These are phyloP conservation scores for Sarocladiaceae sp. DNA, from an alignment of 2,329 filamentous ascomycete species.

Conservation along the genomic window DNA sequence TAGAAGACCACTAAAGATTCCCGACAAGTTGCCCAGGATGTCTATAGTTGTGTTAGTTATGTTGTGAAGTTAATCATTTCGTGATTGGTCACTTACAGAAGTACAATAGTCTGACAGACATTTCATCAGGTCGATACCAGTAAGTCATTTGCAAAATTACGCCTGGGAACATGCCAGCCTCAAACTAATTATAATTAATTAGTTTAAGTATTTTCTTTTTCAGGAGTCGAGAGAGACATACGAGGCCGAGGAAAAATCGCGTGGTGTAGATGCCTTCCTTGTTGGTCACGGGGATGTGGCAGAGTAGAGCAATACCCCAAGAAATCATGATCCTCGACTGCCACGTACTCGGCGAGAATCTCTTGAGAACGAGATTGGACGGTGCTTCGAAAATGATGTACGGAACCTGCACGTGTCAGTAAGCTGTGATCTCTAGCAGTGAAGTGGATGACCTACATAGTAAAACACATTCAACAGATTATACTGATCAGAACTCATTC, in stretches of 20 bases:
- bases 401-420: slow-evolving; percentile 23
- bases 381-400: slow-evolving; percentile 35
- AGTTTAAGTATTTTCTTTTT: not conserved
- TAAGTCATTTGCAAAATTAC: slow-evolving; percentile 40
- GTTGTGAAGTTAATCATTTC: not conserved
- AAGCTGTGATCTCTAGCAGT: not conserved
- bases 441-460: slow-evolving; percentile 23
- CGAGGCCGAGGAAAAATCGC: slow-evolving; percentile 30
- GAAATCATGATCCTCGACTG: slow-evolving; percentile 36
- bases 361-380: slow-evolving; percentile 35
- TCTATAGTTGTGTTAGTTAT: slow-evolving; percentile 17
- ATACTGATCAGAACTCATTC: slow-evolving; percentile 35
- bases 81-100: slow-evolving; percentile 30
- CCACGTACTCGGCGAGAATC: slow-evolving; percentile 33
- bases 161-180: slow-evolving; percentile 37
- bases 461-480: slow-evolving; percentile 33
- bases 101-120: slow-evolving; percentile 39
- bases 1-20: slow-evolving; percentile 36
- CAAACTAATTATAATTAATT: slow-evolving; percentile 28
- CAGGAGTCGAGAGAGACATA: not conserved
- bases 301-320: slow-evolving; percentile 30
- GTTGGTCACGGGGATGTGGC: slow-evolving; percentile 31
- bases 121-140: slow-evolving; percentile 45
- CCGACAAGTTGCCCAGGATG: slow-evolving; percentile 34
- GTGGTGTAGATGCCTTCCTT: slow-evolving; percentile 31